These are phyloP conservation scores for Penicillium atrosanguineum DNA, from an alignment of 495 filamentous ascomycete species.

Conservation along the genomic window DNA sequence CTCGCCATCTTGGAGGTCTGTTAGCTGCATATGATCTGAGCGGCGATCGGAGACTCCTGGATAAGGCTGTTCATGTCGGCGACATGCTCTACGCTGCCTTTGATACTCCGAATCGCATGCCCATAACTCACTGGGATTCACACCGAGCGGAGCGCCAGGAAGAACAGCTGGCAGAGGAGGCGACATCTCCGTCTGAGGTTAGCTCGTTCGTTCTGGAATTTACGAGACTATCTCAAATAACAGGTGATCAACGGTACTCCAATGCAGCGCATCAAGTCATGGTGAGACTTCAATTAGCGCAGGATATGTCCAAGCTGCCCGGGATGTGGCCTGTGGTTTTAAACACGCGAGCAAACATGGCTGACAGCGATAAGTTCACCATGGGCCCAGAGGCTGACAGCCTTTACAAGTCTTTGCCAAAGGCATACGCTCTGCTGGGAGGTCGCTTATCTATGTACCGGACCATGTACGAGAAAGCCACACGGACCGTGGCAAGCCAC, in stretches of 20 bases:
- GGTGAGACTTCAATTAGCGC: slow-evolving; percentile 66
- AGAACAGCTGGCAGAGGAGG: slow-evolving; percentile 22
- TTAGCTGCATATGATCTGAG: slow-evolving; percentile 51
- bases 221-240: slow-evolving; percentile 83
- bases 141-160: slow-evolving; percentile 21
- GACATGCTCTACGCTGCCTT: slow-evolving; percentile 40
- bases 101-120: slow-evolving; percentile 40
- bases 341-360: slow-evolving; percentile 19
- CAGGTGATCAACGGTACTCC: slow-evolving; percentile 76
- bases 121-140: slow-evolving; percentile 31
- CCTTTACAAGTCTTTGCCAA: slow-evolving; percentile 33
- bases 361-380: slow-evolving; percentile 18
- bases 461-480: slow-evolving; percentile 39
- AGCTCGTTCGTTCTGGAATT: slow-evolving; percentile 84
- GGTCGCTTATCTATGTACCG: slow-evolving; percentile 35
- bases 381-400: slow-evolving; percentile 33
- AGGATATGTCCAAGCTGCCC: slow-evolving; percentile 52
- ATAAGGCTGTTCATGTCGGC: slow-evolving; percentile 33
- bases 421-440: slow-evolving; percentile 36
- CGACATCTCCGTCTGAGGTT: slow-evolving; percentile 64
- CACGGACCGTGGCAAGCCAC: slow-evolving; percentile 31
- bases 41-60: slow-evolving; percentile 28
- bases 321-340: slow-evolving; percentile 35
- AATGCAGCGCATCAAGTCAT: slow-evolving; percentile 85
- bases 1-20: slow-evolving; percentile 51